Conservation (phyloP, 192 early-diverging fungal genomes). For the Rhizoclosmatium globosum region DNA sequence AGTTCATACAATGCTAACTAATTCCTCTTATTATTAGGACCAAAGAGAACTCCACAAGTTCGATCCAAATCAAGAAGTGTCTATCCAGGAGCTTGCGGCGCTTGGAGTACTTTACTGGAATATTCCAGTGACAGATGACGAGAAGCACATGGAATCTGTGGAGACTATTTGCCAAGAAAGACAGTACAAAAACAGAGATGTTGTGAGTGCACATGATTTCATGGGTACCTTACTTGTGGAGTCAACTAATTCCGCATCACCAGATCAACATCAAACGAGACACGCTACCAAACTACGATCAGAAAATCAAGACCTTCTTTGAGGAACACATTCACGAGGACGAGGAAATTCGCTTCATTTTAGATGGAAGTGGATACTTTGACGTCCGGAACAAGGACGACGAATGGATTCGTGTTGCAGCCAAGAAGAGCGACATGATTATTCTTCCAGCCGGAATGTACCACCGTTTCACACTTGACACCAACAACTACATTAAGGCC, state of each 20-base stretch:
- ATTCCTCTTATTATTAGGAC: slow-evolving; percentile 52
- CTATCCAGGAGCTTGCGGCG: slow-evolving; percentile 67
- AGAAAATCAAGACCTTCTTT: slow-evolving; percentile 93
- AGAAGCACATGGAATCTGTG: slow-evolving; percentile 60
- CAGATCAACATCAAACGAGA: slow-evolving; percentile 85
- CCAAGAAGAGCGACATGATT: slow-evolving; percentile 81
- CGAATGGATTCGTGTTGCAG: slow-evolving; percentile 88
- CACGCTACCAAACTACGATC: slow-evolving; percentile 87
- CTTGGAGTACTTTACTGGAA: slow-evolving; percentile 82
- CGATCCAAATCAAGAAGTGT: slow-evolving; percentile 65
- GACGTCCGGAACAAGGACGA: slow-evolving; percentile 65
- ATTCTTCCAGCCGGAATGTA: slow-evolving; percentile 95
- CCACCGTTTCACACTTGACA: slow-evolving; percentile 96
- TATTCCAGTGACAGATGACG: slow-evolving; percentile 63
- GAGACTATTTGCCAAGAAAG: slow-evolving; percentile 77
- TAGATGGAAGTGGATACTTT: slow-evolving; percentile 96
- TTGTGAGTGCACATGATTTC: slow-evolving; percentile 51
- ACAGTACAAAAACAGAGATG: slow-evolving; percentile 91
- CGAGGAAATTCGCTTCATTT: slow-evolving; percentile 95
- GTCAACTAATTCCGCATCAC: neutral
- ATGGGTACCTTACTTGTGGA: neutral
- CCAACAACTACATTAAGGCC: slow-evolving; percentile 84
- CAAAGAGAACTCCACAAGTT: slow-evolving; percentile 85
- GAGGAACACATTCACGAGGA: slow-evolving; percentile 68
- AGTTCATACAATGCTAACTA: neutral